phyloP scores from a whole-genome alignment of 2,329 filamentous ascomycete genomes.

The Plenodomus biglobosus region DNA sequence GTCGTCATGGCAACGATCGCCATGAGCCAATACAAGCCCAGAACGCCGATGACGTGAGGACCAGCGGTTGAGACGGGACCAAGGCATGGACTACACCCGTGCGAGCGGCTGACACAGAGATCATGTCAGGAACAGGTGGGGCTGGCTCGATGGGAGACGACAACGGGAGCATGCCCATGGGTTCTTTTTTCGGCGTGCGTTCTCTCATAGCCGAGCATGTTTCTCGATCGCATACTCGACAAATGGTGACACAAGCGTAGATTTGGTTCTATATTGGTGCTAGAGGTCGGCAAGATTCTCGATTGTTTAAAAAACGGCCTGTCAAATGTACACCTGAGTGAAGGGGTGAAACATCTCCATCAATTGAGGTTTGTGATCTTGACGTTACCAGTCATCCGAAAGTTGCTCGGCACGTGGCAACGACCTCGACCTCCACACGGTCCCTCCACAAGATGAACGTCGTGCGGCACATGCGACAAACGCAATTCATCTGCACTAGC shows the following conservation, averaged over 20 bases:
- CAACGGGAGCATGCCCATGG: slow-evolving; percentile 1
- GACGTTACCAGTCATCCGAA: slow-evolving; percentile 24
- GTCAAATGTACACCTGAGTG: too few relatives aligned
- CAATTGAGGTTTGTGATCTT: slow-evolving; percentile 4
- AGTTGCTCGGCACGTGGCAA: slow-evolving; percentile 7
- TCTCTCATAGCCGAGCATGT: neutral
- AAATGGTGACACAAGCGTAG: neutral
- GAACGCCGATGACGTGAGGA: slow-evolving; percentile 21
- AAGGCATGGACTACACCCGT: slow-evolving; percentile 11
- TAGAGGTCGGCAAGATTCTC: too few relatives aligned
- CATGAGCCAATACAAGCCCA: slow-evolving; percentile 14
- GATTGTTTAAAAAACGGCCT: too few relatives aligned
- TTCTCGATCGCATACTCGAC: neutral
- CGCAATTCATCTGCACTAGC: slow-evolving; percentile 30
- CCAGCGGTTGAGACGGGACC: slow-evolving; percentile 11
- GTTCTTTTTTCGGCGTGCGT: neutral
- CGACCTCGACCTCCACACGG: slow-evolving; percentile 7
- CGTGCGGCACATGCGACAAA: slow-evolving; percentile 12
- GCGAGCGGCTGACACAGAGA: slow-evolving; percentile 7
- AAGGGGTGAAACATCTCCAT: neutral
- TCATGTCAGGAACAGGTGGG: slow-evolving; percentile 14
- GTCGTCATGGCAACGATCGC: slow-evolving; percentile 38
- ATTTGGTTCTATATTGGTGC: too few relatives aligned
- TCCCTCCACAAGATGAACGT: slow-evolving; percentile 28
- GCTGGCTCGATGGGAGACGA: slow-evolving; percentile 6